Conservation (phyloP, 2,329 filamentous ascomycete genomes). For the Phoma herbarum region DNA sequence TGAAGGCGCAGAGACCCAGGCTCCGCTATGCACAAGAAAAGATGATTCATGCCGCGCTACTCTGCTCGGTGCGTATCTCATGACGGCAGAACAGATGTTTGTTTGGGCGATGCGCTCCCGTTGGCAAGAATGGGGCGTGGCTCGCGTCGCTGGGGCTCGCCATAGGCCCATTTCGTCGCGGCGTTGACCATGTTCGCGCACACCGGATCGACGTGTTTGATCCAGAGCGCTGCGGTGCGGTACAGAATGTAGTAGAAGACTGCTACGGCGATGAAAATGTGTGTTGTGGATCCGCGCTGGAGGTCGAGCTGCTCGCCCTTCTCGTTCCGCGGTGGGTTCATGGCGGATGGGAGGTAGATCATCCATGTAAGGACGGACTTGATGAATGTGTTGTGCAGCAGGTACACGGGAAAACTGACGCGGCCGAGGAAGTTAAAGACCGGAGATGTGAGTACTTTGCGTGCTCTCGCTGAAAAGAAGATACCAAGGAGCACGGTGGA, state of each 20-base stretch:
- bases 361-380: constrained; percentile 69
- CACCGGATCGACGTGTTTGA: constrained; percentile 47
- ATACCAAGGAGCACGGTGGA: constrained; percentile 61
- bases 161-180: constrained; percentile 46
- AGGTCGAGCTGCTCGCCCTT: constrained; percentile 49
- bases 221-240: constrained; percentile 45
- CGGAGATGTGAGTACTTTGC: constrained; percentile 63
- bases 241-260: constrained; percentile 50
- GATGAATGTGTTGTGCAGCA: constrained; percentile 69
- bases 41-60: not conserved
- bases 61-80: constrained; percentile 13
- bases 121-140: constrained; percentile 34
- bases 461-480: constrained; percentile 62
- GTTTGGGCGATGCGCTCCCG: constrained; percentile 23
- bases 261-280: constrained; percentile 46
- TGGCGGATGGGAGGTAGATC: constrained; percentile 57
- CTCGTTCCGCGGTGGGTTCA: constrained; percentile 49
- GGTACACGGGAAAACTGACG: constrained; percentile 71
- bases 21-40: constrained; percentile 27
- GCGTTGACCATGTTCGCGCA: constrained; percentile 46
- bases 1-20: constrained; percentile 15
- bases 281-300: constrained; percentile 42
- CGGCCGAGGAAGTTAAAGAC: constrained; percentile 69
- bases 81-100: constrained; percentile 36
- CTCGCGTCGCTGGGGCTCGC: constrained; percentile 33